Evolutionary conservation across 2,329 filamentous ascomycete genomes (phyloP).

Genomic region (Hymenoscyphus infarciens): DNA sequence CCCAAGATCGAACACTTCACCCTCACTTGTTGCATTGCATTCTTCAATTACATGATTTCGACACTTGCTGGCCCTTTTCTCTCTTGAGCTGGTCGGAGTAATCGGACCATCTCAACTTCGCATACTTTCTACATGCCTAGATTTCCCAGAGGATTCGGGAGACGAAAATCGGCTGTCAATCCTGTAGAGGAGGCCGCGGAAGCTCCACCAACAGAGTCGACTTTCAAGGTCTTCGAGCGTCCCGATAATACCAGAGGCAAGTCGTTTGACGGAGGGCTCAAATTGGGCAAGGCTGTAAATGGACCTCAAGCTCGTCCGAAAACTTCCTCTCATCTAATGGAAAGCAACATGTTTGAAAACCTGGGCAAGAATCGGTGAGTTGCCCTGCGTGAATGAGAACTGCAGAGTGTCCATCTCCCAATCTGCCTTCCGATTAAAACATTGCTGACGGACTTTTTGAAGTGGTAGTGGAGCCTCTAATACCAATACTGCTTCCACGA

Average conservation of each 20-base stretch:
- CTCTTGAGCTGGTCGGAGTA: conserved; percentile 10
- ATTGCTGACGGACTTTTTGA: conserved; percentile 23
- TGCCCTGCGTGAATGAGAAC: not conserved
- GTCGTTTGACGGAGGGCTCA: conserved; percentile 34
- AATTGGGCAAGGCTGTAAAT: conserved; percentile 26
- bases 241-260: conserved; percentile 23
- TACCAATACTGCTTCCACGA: conserved; percentile 35
- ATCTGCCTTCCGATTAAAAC: not conserved
- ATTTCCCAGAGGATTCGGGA: conserved; percentile 35
- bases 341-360: conserved; percentile 36
- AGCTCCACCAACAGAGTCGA: conserved; percentile 20
- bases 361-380: conserved; percentile 36
- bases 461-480: conserved; percentile 37
- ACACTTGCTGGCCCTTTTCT: conserved; percentile 7
- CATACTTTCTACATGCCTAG: conserved; percentile 36
- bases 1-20: not conserved
- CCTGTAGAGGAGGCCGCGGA: conserved; percentile 29
- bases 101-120: conserved; percentile 12
- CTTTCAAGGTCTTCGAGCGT: conserved; percentile 37
- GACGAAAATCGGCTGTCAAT: conserved; percentile 36
- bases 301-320: conserved; percentile 20
- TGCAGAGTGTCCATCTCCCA: not conserved
- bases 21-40: conserved; percentile 2
- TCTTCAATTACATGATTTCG: conserved; percentile 8
- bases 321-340: conserved; percentile 27